These are phyloP conservation scores for Candida glaebosa DNA, from an alignment of 805 yeast genomes.

Conservation along the genomic window DNA sequence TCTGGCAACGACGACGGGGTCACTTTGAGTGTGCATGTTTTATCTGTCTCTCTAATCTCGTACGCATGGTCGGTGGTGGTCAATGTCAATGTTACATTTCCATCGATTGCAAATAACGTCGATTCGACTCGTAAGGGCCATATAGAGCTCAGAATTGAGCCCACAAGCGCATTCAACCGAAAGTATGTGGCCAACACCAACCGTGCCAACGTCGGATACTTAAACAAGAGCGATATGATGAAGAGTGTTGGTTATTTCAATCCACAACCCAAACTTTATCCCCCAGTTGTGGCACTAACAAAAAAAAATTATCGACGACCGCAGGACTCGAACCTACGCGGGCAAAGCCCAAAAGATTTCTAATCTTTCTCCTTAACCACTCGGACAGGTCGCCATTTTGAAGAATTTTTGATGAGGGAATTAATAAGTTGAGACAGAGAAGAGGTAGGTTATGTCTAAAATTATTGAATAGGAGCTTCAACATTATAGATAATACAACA, in stretches of 20 bases:
- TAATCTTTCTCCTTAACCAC: constrained; percentile 48
- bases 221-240: neutral
- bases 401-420: too few relatives aligned
- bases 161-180: neutral
- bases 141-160: neutral
- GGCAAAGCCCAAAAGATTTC: constrained; percentile 49
- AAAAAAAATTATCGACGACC: constrained; percentile 37
- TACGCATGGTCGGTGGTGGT: neutral
- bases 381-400: constrained; percentile 48
- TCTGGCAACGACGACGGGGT: neutral
- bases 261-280: too few relatives aligned
- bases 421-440: too few relatives aligned
- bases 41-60: neutral
- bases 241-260: too few relatives aligned
- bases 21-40: neutral
- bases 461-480: too few relatives aligned
- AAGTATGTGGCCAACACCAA: neutral
- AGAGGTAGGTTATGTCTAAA: too few relatives aligned
- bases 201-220: neutral
- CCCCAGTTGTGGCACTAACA: too few relatives aligned
- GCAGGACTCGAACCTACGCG: constrained; percentile 52
- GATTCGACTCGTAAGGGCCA: neutral
- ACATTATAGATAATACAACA: too few relatives aligned
- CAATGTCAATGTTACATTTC: neutral
- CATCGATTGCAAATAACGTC: neutral